These are phyloP conservation scores for Candida chauliodis DNA, from an alignment of 805 yeast genomes.

Conservation along the genomic window DNA sequence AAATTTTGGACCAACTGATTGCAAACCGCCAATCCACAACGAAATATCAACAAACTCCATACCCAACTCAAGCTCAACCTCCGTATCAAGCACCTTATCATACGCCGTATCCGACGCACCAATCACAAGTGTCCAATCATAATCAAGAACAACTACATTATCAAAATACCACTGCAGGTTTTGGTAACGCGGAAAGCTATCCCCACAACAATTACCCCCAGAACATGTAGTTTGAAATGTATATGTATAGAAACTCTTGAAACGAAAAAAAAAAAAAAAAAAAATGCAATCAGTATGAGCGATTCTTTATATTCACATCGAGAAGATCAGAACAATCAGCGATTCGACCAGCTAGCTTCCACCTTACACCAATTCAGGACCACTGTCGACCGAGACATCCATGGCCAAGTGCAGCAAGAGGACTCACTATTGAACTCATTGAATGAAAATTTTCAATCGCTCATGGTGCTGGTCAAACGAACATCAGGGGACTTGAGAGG, in stretches of 20 bases:
- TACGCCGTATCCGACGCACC: not conserved
- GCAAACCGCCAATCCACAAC: conserved; percentile 13
- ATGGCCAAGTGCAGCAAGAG: conserved; percentile 39
- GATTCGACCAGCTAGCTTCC: conserved; percentile 41
- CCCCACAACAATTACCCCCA: conserved; percentile 3
- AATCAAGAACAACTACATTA: conserved; percentile 12
- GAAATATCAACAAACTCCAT: conserved; percentile 7
- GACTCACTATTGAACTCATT: conserved; percentile 35
- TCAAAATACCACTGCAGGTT: conserved; percentile 40
- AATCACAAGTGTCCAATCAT: not conserved
- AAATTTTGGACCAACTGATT: conserved; percentile 52
- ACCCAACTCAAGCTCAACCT: conserved; percentile 4
- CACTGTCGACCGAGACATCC: conserved; percentile 41
- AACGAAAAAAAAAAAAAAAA: conserved; percentile 2
- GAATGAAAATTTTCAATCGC: conserved; percentile 35
- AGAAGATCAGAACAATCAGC: conserved; percentile 40
- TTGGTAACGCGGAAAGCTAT: conserved; percentile 29
- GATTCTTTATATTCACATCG: conserved; percentile 36
- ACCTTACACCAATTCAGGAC: conserved; percentile 41
- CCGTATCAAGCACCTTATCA: not conserved
- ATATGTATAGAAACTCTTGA: not conserved
- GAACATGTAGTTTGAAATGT: not conserved
- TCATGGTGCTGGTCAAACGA: conserved; percentile 36
- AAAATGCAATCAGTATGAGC: conserved; percentile 14
- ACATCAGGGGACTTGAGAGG: conserved; percentile 38